Evolutionary conservation across 1,284 basidiomycete species (phyloP).

Genomic region (Ceratobasidium sp.): DNA sequence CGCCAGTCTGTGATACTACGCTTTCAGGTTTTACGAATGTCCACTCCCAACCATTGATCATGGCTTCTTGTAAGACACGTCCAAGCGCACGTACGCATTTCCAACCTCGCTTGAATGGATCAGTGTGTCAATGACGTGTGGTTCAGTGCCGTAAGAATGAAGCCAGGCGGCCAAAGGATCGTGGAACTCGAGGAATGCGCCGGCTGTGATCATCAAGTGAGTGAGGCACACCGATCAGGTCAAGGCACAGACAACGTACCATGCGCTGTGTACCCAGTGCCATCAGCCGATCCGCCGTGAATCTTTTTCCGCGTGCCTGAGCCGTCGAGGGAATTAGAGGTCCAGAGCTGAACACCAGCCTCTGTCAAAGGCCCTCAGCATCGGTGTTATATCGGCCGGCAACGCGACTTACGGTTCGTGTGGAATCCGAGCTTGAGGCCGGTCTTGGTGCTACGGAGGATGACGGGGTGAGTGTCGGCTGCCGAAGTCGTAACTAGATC

Average conservation of each 20-base stretch:
- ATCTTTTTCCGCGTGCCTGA: slow-evolving; percentile 70
- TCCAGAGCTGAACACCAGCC: slow-evolving; percentile 75
- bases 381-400: slow-evolving; percentile 18
- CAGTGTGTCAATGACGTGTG: slow-evolving; percentile 56
- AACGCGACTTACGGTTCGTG: slow-evolving; percentile 66
- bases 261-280: slow-evolving; percentile 65
- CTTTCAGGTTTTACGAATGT: not conserved
- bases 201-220: slow-evolving; percentile 55
- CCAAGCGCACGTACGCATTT: slow-evolving; percentile 52
- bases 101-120: slow-evolving; percentile 63
- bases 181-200: slow-evolving; percentile 77
- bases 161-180: slow-evolving; percentile 54
- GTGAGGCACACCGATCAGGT: not conserved
- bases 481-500: slow-evolving; percentile 55
- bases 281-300: slow-evolving; percentile 64
- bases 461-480: slow-evolving; percentile 54
- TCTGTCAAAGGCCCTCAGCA: slow-evolving; percentile 52
- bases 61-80: slow-evolving; percentile 24
- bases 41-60: not conserved
- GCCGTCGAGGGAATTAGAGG: slow-evolving; percentile 59
- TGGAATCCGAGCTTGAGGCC: slow-evolving; percentile 67
- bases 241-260: slow-evolving; percentile 52
- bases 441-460: slow-evolving; percentile 63
- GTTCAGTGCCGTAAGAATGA: slow-evolving; percentile 53
- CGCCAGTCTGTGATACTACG: not conserved